phyloP scores from a whole-genome alignment of 352 stramenopile species.

The Phytopythium sindhum region DNA sequence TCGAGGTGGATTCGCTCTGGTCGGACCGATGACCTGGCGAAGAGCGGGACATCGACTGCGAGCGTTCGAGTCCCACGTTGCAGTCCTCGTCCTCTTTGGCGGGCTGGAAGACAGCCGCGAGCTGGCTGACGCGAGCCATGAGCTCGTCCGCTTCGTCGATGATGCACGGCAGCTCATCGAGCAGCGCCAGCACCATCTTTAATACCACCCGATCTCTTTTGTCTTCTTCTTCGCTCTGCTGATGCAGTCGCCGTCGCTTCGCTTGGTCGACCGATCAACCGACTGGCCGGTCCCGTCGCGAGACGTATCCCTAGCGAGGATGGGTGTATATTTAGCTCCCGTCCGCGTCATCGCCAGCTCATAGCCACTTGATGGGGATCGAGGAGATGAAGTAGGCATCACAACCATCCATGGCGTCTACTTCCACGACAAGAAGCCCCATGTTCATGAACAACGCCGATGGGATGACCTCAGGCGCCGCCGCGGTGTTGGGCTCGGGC shows the following conservation, averaged over 20 bases:
- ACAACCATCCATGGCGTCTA: background rate
- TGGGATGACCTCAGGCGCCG: background rate
- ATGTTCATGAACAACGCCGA: background rate
- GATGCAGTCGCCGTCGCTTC: background rate
- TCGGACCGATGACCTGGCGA: background rate
- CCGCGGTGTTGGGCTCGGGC: background rate
- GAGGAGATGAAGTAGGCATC: background rate
- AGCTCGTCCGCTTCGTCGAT: conserved; percentile 60
- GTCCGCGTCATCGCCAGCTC: background rate
- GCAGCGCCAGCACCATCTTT: conserved; percentile 47
- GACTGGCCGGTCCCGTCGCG: too few relatives aligned
- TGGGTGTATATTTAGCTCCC: background rate
- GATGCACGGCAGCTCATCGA: conserved; percentile 62
- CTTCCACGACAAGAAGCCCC: background rate
- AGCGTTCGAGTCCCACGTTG: background rate
- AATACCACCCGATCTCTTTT: background rate
- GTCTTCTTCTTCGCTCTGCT: background rate
- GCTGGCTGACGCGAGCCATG: conserved; percentile 41
- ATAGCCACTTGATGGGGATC: background rate
- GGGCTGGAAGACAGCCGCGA: conserved; percentile 6
- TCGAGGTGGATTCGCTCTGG: background rate
- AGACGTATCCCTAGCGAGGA: too few relatives aligned
- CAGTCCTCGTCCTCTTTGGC: background rate
- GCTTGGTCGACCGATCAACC: too few relatives aligned
- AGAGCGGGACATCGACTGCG: background rate